Conservation (phyloP, 805 yeast species). For the Cyberlindnera mycetangii region DNA sequence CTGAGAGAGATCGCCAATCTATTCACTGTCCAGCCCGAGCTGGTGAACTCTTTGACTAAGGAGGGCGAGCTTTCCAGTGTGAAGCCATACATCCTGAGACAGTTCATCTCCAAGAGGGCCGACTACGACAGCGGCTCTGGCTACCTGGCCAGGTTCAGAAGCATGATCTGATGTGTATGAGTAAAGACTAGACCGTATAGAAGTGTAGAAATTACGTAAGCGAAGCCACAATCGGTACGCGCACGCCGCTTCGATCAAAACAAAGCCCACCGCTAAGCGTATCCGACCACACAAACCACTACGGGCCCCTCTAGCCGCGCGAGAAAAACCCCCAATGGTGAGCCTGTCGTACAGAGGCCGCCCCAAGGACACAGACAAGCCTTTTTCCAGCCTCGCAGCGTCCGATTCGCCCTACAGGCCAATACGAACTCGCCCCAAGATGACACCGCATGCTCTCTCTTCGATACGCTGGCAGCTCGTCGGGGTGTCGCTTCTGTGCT, state of each 20-base stretch:
- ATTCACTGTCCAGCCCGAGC: slow-evolving; percentile 80
- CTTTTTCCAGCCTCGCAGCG: background rate
- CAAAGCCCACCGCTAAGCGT: background rate
- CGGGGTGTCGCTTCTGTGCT: slow-evolving; percentile 27
- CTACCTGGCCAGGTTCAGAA: slow-evolving; percentile 25
- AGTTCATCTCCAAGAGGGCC: slow-evolving; percentile 63
- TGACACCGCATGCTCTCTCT: background rate
- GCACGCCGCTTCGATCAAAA: background rate
- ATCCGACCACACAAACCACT: background rate
- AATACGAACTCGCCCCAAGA: slow-evolving; percentile 6
- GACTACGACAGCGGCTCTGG: slow-evolving; percentile 55
- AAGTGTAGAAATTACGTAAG: too few relatives aligned
- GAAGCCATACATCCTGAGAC: slow-evolving; percentile 59
- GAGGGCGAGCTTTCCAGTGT: slow-evolving; percentile 76
- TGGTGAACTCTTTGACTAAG: slow-evolving; percentile 70
- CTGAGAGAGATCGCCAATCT: slow-evolving; percentile 80
- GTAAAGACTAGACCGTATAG: background rate
- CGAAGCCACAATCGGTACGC: background rate
- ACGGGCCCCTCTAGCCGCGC: background rate
- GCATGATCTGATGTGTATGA: slow-evolving; percentile 20
- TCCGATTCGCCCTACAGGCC: slow-evolving; percentile 16
- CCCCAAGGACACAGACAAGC: slow-evolving; percentile 4
- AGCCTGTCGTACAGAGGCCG: slow-evolving; percentile 21
- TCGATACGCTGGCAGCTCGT: slow-evolving; percentile 15
- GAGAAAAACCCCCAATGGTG: slow-evolving; percentile 8